Evolutionary conservation across 2,329 filamentous ascomycete species (phyloP).

Genomic region (Aspergillus bombycis): DNA sequence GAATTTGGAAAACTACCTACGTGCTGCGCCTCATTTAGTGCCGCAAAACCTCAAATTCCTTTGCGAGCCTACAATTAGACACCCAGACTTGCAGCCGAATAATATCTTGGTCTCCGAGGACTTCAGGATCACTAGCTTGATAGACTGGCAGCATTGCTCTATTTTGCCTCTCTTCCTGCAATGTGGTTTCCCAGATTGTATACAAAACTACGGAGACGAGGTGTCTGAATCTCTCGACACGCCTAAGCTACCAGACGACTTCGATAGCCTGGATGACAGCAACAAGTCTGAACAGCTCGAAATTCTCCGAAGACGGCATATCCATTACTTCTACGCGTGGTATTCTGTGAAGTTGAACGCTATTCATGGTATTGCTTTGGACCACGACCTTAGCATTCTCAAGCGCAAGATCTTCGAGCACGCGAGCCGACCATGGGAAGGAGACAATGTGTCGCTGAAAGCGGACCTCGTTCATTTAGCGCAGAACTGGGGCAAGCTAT

Average conservation of each 20-base stretch:
- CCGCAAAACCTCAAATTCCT: background rate
- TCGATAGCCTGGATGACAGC: background rate
- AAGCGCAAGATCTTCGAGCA: constrained; percentile 20
- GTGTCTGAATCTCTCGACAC: constrained; percentile 2
- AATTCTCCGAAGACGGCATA: constrained; percentile 9
- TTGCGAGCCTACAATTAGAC: constrained; percentile 19
- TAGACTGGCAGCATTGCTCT: constrained; percentile 33
- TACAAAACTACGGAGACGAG: constrained; percentile 24
- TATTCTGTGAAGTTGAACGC: background rate
- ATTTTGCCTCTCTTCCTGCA: constrained; percentile 31
- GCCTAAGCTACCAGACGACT: background rate
- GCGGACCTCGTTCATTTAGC: constrained; percentile 17
- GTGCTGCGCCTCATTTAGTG: background rate
- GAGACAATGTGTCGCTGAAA: constrained; percentile 25
- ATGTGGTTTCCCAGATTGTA: constrained; percentile 30
- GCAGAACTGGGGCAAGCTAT: background rate
- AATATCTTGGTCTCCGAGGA: constrained; percentile 25
- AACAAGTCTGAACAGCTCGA: background rate
- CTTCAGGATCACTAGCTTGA: constrained; percentile 24
- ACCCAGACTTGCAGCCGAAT: constrained; percentile 29
- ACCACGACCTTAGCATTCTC: constrained; percentile 16
- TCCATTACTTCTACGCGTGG: constrained; percentile 7
- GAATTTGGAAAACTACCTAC: background rate
- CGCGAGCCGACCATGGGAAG: constrained; percentile 30
- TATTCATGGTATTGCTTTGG: background rate